A percentile compares a stretch with the other conserved stretches of the same genome.
These are phyloP conservation scores for Saururus chinensis DNA, from an alignment of 164 flowering plant genomes.

Conservation along the genomic window DNA sequence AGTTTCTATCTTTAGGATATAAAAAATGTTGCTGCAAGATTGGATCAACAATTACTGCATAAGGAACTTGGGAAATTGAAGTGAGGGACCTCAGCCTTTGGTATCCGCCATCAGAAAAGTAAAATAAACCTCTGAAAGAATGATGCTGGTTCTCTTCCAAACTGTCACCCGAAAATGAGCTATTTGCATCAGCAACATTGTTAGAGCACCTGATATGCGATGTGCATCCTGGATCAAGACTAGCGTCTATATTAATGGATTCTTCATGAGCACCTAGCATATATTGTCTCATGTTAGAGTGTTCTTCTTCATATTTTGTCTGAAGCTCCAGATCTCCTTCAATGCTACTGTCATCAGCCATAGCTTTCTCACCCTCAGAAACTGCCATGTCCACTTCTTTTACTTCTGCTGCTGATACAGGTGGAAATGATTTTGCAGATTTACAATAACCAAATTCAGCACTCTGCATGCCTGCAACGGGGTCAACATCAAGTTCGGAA, in stretches of 20 bases:
- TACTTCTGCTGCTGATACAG: not conserved
- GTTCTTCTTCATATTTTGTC: not conserved
- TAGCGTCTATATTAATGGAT: too few relatives aligned
- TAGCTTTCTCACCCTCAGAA: not conserved
- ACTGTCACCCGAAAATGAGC: conserved; percentile 5
- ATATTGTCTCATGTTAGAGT: not conserved
- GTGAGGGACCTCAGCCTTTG: conserved; percentile 51
- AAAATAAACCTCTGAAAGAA: conserved; percentile 43
- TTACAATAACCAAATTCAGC: not conserved
- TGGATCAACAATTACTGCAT: conserved; percentile 74
- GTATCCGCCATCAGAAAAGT: conserved; percentile 66
- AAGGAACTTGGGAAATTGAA: conserved; percentile 46
- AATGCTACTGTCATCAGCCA: too few relatives aligned
- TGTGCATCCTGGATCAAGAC: not conserved
- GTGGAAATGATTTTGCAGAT: not conserved
- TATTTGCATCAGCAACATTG: conserved; percentile 12
- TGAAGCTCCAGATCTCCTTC: not conserved
- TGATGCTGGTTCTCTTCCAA: conserved; percentile 11
- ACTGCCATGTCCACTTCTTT: not conserved
- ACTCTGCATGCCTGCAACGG: not conserved
- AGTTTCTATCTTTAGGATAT: conserved; percentile 27
- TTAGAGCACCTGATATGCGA: not conserved
- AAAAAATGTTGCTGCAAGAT: conserved; percentile 51
- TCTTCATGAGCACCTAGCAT: not conserved
- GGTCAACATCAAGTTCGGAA: not conserved